A percentile compares a stretch with the other conserved stretches of the same genome.
Evolutionary conservation across 768 basidiomycete genomes (phyloP).

Genomic region (Kwoniella dendrophila): DNA sequence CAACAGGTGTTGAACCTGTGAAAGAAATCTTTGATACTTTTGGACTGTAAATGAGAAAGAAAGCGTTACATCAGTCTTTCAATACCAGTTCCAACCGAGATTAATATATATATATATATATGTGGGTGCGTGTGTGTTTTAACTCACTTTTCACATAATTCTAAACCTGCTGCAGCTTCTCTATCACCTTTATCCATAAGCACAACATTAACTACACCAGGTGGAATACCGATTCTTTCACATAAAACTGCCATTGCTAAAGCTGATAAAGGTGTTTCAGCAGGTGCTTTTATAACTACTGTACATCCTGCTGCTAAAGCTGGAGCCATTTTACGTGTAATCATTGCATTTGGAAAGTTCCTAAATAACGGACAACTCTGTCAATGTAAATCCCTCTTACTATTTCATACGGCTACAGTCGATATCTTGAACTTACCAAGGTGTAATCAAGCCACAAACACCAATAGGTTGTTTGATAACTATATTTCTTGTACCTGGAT

Average conservation of each 20-base stretch:
- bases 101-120: too few species aligned
- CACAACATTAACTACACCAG: constrained; percentile 61
- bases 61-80: neutral
- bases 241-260: constrained; percentile 70
- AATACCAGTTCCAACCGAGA: too few species aligned
- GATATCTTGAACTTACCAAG: constrained; percentile 33
- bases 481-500: constrained; percentile 72
- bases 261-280: constrained; percentile 85
- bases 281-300: constrained; percentile 88
- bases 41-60: neutral
- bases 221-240: constrained; percentile 71
- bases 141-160: constrained; percentile 67
- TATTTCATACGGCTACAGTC: neutral
- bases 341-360: constrained; percentile 49
- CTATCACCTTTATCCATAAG: constrained; percentile 55
- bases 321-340: constrained; percentile 43
- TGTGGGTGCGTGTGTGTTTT: constrained; percentile 48
- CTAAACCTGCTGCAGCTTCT: constrained; percentile 53
- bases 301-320: constrained; percentile 70
- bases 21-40: constrained; percentile 71
- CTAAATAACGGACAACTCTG: constrained; percentile 10
- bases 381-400: neutral
- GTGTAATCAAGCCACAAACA: constrained; percentile 55
- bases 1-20: constrained; percentile 80
- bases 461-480: constrained; percentile 85